These are phyloP conservation scores for Symmetrospora coprosmae DNA, from an alignment of 768 basidiomycete species.

Conservation along the genomic window DNA sequence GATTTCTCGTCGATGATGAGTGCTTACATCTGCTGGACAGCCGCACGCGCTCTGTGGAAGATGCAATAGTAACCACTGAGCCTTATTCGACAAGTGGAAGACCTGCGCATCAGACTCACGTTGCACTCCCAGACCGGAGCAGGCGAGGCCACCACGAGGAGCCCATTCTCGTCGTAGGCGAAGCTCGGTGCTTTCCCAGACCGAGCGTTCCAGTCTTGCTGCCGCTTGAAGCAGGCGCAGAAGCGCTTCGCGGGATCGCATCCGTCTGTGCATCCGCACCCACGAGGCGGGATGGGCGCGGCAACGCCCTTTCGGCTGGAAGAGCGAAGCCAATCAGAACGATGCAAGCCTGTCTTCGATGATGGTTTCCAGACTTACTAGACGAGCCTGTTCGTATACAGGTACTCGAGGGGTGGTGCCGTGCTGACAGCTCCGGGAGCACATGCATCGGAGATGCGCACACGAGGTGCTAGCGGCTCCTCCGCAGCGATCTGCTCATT, in stretches of 20 bases:
- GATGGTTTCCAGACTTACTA: neutral
- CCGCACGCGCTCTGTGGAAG: neutral
- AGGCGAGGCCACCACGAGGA: neutral
- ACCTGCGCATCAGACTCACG: neutral
- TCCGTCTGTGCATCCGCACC: slow-evolving; percentile 1
- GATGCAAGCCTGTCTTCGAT: too few species aligned
- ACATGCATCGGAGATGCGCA: neutral
- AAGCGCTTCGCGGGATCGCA: neutral
- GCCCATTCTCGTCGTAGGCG: slow-evolving; percentile 6
- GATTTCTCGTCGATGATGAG: too few species aligned
- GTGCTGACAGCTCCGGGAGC: neutral
- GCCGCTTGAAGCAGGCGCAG: neutral
- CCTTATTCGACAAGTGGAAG: neutral
- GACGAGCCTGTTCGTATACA: slow-evolving; percentile 7
- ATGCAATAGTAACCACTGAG: neutral
- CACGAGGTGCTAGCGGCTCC: neutral
- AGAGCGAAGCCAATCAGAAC: neutral
- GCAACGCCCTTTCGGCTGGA: slow-evolving; percentile 1
- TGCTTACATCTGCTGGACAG: slow-evolving; percentile 6
- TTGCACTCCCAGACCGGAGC: slow-evolving; percentile 9
- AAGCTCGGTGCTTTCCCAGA: neutral
- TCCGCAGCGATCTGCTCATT: neutral
- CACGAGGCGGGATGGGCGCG: neutral
- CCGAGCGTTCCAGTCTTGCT: neutral
- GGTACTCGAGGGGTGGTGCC: slow-evolving; percentile 10